phyloP scores from a whole-genome alignment of 495 filamentous ascomycete genomes.

The Daldinia vernicosa region DNA sequence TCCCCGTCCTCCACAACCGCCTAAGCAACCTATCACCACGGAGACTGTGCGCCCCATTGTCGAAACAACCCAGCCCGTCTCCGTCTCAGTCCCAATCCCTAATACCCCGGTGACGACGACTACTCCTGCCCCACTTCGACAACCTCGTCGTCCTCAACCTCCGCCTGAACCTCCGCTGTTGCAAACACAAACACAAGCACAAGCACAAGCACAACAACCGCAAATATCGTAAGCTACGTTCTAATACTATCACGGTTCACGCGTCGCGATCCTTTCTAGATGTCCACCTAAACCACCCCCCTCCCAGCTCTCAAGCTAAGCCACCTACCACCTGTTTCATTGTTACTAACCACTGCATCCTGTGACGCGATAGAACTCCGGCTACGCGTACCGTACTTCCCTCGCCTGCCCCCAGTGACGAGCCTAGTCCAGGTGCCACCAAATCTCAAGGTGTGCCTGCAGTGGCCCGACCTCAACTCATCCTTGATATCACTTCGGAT shows the following conservation, averaged over 20 bases:
- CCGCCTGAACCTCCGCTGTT: constrained; percentile 1
- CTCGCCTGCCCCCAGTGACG: constrained; percentile 66
- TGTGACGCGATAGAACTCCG: constrained; percentile 19
- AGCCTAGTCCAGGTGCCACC: constrained; percentile 54
- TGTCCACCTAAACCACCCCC: not conserved
- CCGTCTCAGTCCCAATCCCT: constrained; percentile 17
- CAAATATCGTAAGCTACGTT: constrained; percentile 22
- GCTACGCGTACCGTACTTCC: constrained; percentile 52
- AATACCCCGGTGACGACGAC: constrained; percentile 22
- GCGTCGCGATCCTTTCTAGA: constrained; percentile 3
- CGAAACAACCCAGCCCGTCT: constrained; percentile 25
- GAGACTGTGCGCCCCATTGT: constrained; percentile 18
- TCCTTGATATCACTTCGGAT: constrained; percentile 26
- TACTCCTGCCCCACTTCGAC: constrained; percentile 11
- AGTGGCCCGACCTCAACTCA: constrained; percentile 46
- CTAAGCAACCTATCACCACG: constrained; percentile 16
- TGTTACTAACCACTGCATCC: constrained; percentile 25
- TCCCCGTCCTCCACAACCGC: constrained; percentile 48
- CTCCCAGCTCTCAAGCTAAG: not conserved
- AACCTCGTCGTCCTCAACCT: constrained; percentile 7
- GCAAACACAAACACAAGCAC: constrained; percentile 18
- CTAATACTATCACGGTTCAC: not conserved
- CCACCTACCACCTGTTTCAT: not conserved
- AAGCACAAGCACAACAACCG: not conserved
- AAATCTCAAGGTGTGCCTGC: constrained; percentile 42